phyloP scores from a whole-genome alignment of 2,329 filamentous ascomycete genomes.

The Epichloe uncinata region DNA sequence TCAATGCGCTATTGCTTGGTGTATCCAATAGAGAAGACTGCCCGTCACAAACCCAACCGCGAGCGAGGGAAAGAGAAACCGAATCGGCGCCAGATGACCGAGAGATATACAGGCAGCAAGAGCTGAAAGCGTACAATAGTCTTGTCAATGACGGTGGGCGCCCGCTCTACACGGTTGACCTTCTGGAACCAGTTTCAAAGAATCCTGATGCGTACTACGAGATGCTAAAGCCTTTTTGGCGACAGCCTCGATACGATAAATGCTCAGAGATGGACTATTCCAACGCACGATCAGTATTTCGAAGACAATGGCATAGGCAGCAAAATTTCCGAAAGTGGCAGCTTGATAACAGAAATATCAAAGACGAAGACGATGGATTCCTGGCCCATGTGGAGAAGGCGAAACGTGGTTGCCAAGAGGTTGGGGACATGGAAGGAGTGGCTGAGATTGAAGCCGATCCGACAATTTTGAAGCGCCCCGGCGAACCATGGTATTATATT shows the following conservation, averaged over 20 bases:
- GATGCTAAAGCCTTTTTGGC: slow-evolving; percentile 16
- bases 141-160: slow-evolving; percentile 19
- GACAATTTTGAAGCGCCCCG: slow-evolving; percentile 1
- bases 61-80: background rate
- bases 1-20: slow-evolving; percentile 10
- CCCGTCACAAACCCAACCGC: background rate
- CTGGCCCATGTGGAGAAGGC: slow-evolving; percentile 3
- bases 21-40: slow-evolving; percentile 1
- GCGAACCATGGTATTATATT: slow-evolving; percentile 1
- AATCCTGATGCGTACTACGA: slow-evolving; percentile 13
- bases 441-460: slow-evolving; percentile 8
- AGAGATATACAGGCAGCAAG: slow-evolving; percentile 1
- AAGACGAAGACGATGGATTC: slow-evolving; percentile 10
- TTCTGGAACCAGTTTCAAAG: slow-evolving; percentile 12
- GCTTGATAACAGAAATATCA: slow-evolving; percentile 12
- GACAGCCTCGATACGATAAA: background rate
- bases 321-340: slow-evolving; percentile 18
- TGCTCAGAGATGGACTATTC: slow-evolving; percentile 1
- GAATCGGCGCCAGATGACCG: background rate
- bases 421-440: background rate
- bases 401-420: background rate
- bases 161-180: slow-evolving; percentile 16
- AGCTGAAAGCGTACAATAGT: slow-evolving; percentile 14
- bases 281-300: slow-evolving; percentile 9
- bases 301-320: slow-evolving; percentile 16